A percentile compares a stretch with the other conserved stretches of the same genome.
phyloP scores from a whole-genome alignment of 306 rosid species.

The Argentina anserina region DNA sequence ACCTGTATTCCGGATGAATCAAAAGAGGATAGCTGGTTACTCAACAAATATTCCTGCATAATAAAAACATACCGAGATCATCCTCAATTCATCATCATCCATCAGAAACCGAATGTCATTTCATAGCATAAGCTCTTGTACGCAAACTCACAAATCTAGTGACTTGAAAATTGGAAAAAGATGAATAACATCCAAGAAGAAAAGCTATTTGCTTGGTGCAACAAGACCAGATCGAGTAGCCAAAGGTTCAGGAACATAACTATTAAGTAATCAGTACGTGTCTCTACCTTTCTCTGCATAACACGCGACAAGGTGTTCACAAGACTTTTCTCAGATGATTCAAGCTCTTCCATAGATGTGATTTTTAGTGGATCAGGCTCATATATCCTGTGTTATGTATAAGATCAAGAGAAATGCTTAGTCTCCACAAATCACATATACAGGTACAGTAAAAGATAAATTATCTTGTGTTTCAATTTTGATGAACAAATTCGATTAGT shows the following conservation, averaged over 20 bases:
- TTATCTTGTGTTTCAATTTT: background rate
- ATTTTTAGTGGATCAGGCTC: constrained; percentile 71
- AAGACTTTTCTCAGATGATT: constrained; percentile 56
- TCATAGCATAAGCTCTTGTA: background rate
- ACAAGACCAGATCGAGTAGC: background rate
- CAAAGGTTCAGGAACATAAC: background rate
- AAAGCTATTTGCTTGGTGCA: background rate
- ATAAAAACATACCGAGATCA: background rate
- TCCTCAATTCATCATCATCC: background rate
- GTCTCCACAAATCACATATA: background rate
- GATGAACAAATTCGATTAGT: background rate
- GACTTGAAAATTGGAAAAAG: background rate
- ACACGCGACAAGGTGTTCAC: constrained; percentile 61
- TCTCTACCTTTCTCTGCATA: constrained; percentile 69
- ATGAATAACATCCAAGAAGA: background rate
- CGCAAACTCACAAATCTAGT: background rate
- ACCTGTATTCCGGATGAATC: constrained; percentile 60
- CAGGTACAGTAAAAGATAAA: background rate
- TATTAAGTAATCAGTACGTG: background rate
- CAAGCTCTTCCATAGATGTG: constrained; percentile 59
- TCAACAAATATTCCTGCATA: constrained; percentile 52
- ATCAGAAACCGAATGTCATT: background rate
- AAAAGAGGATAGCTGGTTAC: constrained; percentile 48
- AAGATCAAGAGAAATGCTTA: background rate
- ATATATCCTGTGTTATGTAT: constrained; percentile 35